Evolutionary conservation across 495 filamentous ascomycete species (phyloP), one percentile per base, ranked within the genome.

Genomic region (Annulohypoxylon nitens): DNA sequence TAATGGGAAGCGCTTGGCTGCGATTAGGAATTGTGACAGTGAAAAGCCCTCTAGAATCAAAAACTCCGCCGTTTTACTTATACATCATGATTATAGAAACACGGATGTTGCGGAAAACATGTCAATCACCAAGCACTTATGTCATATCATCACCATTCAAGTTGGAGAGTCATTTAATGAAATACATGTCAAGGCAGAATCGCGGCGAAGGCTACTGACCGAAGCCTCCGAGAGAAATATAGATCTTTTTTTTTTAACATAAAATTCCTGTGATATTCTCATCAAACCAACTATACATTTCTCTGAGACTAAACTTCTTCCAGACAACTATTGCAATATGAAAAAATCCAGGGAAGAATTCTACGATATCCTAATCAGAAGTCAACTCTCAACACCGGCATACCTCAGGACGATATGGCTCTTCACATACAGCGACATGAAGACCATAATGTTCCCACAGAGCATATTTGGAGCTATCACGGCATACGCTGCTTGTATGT

Each of bases 401-500:
- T 60, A 60, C 36, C 7, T 60, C 9, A 41, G 20, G 9, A 43
- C 57, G 8, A 60, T 60, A 60, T 60, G 57, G 57, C 57, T 60
- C 36, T 60, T 60, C 18, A 60, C 57, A 14, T 60, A 60, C 36
- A 60, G 57, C 57, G 57, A 60, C 37, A 60, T 60, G 57, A 60
- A 60, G 23, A 60, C 57, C 16, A 60, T 60, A 36, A 43, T 60
- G 37, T 60, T 60, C 23, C 57, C 57, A 1, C 37, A 60, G n/a
- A 60, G 57, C 14, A 60, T 60, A 43, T 60, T 60, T 12, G 57
- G 57, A 2, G 36, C 30, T n/a, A 26, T 60, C 18, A 60, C 57
- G 10, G 57, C 57, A 16, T 60, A 60, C 36, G 36, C 57, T 2
- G 57, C 57, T 30, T 60, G 36, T 25, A 6, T 60, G 8, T 60